phyloP scores from a whole-genome alignment of 768 basidiomycete genomes.

The Russula sp. region DNA sequence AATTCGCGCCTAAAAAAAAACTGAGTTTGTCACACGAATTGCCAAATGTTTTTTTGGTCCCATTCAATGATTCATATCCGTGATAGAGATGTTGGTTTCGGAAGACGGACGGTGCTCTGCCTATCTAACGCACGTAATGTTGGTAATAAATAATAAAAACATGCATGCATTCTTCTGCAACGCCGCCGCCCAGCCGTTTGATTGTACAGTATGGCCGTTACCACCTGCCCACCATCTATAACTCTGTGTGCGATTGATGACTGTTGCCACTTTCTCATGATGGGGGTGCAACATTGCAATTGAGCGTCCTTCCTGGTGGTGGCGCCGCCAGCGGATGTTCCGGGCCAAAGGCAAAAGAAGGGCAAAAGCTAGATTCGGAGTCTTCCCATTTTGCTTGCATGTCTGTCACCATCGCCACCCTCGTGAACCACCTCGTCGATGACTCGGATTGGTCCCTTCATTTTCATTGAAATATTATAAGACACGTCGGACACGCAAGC shows the following conservation, averaged over 20 bases:
- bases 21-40: conserved; percentile 7
- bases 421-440: conserved; percentile 2
- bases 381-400: background rate
- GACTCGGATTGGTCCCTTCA: no score
- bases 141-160: conserved; percentile 4
- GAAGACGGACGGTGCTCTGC: conserved; percentile 5
- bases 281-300: background rate
- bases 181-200: conserved; percentile 7
- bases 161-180: conserved; percentile 3
- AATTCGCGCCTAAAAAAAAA: background rate
- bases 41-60: background rate
- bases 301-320: conserved; percentile 1
- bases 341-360: no score
- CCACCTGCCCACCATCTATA: conserved; percentile 7
- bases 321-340: background rate
- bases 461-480: background rate
- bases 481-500: conserved; percentile 2
- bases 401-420: background rate
- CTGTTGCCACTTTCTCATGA: conserved; percentile 15
- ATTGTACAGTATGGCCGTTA: conserved; percentile 1
- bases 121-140: conserved; percentile 2
- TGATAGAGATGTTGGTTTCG: background rate
- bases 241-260: background rate
- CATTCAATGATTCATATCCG: conserved; percentile 22
- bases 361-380: background rate